Evolutionary conservation across 495 filamentous ascomycete species (phyloP).

Genomic region (Lasiosphaeria ovina): DNA sequence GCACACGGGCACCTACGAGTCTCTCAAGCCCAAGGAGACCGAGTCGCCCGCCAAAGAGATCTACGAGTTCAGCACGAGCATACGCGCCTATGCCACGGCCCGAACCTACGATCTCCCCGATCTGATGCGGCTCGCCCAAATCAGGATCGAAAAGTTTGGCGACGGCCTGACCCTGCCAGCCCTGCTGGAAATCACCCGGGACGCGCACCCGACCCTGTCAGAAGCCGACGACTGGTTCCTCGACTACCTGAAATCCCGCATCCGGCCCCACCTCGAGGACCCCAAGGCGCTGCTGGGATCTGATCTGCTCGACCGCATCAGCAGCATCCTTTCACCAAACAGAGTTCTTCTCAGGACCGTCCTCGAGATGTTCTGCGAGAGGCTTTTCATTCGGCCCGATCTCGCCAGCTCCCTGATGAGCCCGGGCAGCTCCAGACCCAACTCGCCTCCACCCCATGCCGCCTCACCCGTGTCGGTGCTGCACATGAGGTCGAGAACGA

Average conservation of each 20-base stretch:
- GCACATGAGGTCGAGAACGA: constrained; percentile 27
- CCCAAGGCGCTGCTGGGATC: constrained; percentile 27
- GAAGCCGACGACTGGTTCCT: constrained; percentile 34
- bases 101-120: constrained; percentile 32
- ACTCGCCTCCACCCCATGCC: constrained; percentile 14
- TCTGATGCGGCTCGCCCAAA: constrained; percentile 32
- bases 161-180: constrained; percentile 27
- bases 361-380: constrained; percentile 36
- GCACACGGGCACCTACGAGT: constrained; percentile 34
- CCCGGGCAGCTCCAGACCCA: constrained; percentile 19
- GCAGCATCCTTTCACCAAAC: constrained; percentile 34
- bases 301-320: constrained; percentile 31
- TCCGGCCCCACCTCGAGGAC: constrained; percentile 32
- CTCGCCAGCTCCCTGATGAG: constrained; percentile 19
- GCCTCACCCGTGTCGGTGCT: constrained; percentile 19
- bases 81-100: constrained; percentile 30
- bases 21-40: constrained; percentile 28
- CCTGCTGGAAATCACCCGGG: constrained; percentile 32
- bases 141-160: constrained; percentile 30
- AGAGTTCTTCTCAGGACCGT: constrained; percentile 32
- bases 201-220: constrained; percentile 29
- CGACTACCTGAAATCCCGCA: constrained; percentile 31
- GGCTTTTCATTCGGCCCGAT: constrained; percentile 15
- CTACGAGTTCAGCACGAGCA: constrained; percentile 34
- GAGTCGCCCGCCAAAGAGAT: constrained; percentile 26